phyloP scores from a whole-genome alignment of 371 early-diverging fungal species.

The Mucor irregularis region DNA sequence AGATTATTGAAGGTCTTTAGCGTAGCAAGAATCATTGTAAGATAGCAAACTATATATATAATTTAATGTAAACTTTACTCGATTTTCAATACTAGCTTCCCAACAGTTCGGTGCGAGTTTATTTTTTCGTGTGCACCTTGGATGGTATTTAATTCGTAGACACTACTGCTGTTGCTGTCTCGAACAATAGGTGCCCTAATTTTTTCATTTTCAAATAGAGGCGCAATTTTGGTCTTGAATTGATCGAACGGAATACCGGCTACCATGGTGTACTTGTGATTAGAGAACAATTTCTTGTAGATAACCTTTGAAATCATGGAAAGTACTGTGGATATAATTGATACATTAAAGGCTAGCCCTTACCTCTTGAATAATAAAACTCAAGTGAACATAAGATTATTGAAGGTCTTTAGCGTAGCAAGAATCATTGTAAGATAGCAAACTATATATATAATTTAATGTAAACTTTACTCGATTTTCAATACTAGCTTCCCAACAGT shows the following conservation, averaged over 20 bases:
- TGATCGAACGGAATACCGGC: background rate
- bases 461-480: background rate
- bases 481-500: slow-evolving; percentile 53
- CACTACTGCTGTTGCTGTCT: background rate
- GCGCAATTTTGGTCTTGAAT: slow-evolving; percentile 7
- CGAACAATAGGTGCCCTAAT: background rate
- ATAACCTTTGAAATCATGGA: background rate
- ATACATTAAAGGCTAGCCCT: background rate
- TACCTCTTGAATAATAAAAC: no score
- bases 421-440: no score
- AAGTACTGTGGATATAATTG: background rate
- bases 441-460: no score
- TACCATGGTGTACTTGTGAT: background rate
- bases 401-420: no score
- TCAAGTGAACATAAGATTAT: no score
- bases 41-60: no score
- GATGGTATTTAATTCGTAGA: slow-evolving; percentile 37
- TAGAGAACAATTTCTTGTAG: background rate
- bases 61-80: no score
- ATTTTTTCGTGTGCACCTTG: slow-evolving; percentile 36
- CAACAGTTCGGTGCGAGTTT: slow-evolving; percentile 40
- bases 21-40: no score
- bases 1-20: no score
- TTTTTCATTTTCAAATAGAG: slow-evolving; percentile 2
- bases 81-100: slow-evolving; percentile 45